phyloP scores from a whole-genome alignment of 257 asterid species.

The Solanum etuberosum region DNA sequence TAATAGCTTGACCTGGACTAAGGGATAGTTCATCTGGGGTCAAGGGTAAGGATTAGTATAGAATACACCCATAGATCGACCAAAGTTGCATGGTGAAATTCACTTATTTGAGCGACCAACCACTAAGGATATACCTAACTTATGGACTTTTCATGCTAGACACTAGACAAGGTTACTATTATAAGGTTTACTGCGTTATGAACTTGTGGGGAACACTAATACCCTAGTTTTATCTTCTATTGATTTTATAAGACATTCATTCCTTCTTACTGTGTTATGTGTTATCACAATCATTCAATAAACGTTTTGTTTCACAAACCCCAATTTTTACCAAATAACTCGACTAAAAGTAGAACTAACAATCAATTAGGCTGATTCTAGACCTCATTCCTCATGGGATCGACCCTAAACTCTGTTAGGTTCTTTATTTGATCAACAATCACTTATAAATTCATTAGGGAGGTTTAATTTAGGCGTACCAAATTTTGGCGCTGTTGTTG shows the following conservation, averaged over 20 bases:
- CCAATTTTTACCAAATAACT: too few relatives aligned
- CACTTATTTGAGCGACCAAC: neutral
- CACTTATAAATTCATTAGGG: neutral
- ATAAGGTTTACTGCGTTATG: neutral
- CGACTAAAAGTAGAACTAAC: neutral
- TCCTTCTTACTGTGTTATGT: neutral
- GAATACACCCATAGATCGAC: neutral
- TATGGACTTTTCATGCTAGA: too few relatives aligned
- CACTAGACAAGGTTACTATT: neutral
- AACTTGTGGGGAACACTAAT: neutral
- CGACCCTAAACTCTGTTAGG: neutral
- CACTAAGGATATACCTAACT: too few relatives aligned
- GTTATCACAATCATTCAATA: too few relatives aligned
- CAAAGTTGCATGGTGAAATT: neutral
- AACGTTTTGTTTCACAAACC: neutral
- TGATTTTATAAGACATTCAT: neutral
- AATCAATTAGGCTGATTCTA: neutral
- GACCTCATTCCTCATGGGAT: neutral
- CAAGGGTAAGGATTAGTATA: neutral
- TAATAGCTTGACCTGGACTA: neutral
- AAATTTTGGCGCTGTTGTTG: too few relatives aligned
- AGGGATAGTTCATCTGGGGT: neutral
- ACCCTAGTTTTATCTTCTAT: too few relatives aligned
- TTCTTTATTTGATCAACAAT: too few relatives aligned
- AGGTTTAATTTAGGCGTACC: neutral